phyloP scores from a whole-genome alignment of 1,284 basidiomycete species.

The Schizophyllum commune region DNA sequence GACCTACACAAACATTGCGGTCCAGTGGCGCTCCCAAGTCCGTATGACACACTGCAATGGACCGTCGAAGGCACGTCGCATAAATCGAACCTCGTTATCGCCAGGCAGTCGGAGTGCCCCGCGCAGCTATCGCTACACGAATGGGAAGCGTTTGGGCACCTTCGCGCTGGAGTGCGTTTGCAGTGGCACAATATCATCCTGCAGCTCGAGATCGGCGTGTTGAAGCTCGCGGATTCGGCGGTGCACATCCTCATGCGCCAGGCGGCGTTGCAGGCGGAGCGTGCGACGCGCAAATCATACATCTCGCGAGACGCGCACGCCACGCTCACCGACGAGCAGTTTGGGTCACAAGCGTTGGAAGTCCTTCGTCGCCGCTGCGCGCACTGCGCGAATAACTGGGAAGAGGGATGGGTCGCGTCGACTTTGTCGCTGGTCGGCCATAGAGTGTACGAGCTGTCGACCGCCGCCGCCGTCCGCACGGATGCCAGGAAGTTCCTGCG shows the following conservation, averaged over 20 bases:
- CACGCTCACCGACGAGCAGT: conserved; percentile 22
- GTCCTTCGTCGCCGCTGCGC: conserved; percentile 23
- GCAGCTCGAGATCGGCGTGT: conserved; percentile 26
- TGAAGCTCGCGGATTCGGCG: conserved; percentile 29
- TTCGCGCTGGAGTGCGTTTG: conserved; percentile 33
- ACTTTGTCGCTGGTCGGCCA: conserved; percentile 17
- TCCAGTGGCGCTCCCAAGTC: conserved; percentile 21
- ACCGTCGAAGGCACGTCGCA: conserved; percentile 29
- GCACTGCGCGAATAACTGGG: conserved; percentile 33
- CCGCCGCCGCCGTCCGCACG: neutral
- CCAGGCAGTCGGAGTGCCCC: conserved; percentile 31
- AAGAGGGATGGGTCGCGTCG: conserved; percentile 27
- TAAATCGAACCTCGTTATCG: conserved; percentile 34
- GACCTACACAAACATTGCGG: conserved; percentile 19
- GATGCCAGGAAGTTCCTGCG: neutral
- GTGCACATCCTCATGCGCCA: conserved; percentile 34
- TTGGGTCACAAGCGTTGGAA: conserved; percentile 24
- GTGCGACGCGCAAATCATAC: conserved; percentile 9
- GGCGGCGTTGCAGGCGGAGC: conserved; percentile 35
- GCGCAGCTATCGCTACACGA: conserved; percentile 33
- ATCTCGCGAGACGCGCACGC: conserved; percentile 23
- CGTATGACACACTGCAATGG: conserved; percentile 30
- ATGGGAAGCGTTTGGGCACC: conserved; percentile 30
- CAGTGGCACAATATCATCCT: conserved; percentile 44
- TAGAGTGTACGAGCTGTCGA: conserved; percentile 1